Base-by-base conservation (phyloP, 257 asterid species). In the Leonotis leonurus region DNA sequence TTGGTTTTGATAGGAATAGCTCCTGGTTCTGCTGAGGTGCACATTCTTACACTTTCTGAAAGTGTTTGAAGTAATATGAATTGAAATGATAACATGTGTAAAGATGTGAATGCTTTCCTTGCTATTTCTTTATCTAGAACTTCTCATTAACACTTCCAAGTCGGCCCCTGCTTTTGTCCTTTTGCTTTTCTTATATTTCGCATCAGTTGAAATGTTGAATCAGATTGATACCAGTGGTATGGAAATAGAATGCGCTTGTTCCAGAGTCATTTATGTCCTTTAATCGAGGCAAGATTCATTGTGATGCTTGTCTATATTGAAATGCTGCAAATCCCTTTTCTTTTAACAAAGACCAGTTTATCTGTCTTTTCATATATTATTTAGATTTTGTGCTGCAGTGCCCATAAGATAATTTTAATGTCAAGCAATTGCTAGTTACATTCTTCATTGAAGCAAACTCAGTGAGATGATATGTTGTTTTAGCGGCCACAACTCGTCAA, bases 401-500 rank as follows among this genome's bases (percentile, higher is more conserved):
- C 10, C 43, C 46, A 20, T 35, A 8, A 37, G 18, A 36, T 36
- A 21, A 49, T 20, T 65, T 21, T 59, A 14, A 32, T 32, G n/a
- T 52, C 16, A 10, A 18, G 12, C 9, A 24, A 5, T 13, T 49
- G 18, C 17, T 9, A n/a, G 14, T 18, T 17, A 5, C 11, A 37
- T 46, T 55, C 29, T 45, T 63, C 43, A 43, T 64, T 56, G 26
- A 22, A 36, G 60, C 49, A 50, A 41, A 36, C 70, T 39, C 59
- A 68, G 29, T 29, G 53, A 57, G 48, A 41, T 57, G 37, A 52
- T n/a, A 14, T 60, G 56, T 41, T 45, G 57, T 30, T 71, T 46
- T 64, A 93, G 99, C 82, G 88, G 69, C 95, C 93, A 24, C 99
- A 93, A 79, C 81, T 93, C 46, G 99, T 93, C 62, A 93, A 93